These are phyloP conservation scores for Parasitella parasitica DNA, from an alignment of 371 early-diverging fungal genomes.

Conservation along the genomic window DNA sequence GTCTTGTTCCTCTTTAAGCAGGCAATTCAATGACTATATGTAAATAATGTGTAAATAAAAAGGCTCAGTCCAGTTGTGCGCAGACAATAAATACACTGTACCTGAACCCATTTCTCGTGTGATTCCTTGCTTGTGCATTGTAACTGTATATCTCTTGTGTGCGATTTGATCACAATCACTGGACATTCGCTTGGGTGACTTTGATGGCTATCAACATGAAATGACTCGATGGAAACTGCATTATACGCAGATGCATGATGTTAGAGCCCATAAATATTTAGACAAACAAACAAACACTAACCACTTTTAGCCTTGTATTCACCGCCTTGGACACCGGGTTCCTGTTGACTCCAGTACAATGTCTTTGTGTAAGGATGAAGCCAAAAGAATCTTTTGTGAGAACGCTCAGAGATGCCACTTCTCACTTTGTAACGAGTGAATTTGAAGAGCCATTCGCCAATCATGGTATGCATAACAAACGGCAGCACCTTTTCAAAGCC, in stretches of 20 bases:
- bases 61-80: background rate
- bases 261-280: background rate
- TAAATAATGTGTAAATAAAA: background rate
- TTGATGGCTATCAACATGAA: conserved; percentile 36
- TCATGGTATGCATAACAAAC: conserved; percentile 71
- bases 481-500: conserved; percentile 12
- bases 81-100: background rate
- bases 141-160: conserved; percentile 57
- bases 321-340: conserved; percentile 56
- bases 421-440: conserved; percentile 59
- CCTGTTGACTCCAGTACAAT: conserved; percentile 72
- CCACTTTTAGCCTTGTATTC: conserved; percentile 51
- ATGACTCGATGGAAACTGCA: conserved; percentile 43
- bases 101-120: conserved; percentile 60
- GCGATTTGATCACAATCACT: conserved; percentile 56
- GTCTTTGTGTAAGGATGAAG: conserved; percentile 80
- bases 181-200: conserved; percentile 38
- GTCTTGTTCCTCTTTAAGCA: conserved; percentile 6
- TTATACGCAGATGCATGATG: background rate
- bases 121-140: conserved; percentile 58
- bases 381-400: conserved; percentile 77
- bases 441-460: conserved; percentile 76
- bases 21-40: conserved; percentile 14
- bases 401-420: conserved; percentile 57
- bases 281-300: conserved; percentile 12